Evolutionary conservation across 345 rosid genomes (phyloP), one percentile per base, ranked within the genome.

Genomic region (Euclidium syriacum): DNA sequence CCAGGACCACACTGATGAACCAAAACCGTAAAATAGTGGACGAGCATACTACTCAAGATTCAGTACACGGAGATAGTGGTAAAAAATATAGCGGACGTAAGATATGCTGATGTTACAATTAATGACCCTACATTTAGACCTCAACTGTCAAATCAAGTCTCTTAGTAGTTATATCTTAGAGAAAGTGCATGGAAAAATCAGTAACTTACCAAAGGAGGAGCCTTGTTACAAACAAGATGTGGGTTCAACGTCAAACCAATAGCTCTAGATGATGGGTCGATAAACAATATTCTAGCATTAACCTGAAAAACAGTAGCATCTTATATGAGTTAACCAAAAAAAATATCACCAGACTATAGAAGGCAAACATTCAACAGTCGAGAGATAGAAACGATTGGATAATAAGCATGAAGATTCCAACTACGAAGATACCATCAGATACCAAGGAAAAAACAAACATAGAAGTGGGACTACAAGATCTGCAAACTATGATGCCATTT

Each of bases 181-280:
- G 41, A 51, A 49, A 72, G 22, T 11, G 12, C 16, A 64, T 34
- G 40, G 59, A 52, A 26, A 30, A 32, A 18, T 57, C 32, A 10
- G 59, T 64, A 23, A 64, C 95, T 77, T 83, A 94, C 99, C 70
- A 72, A 54, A 50, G 88, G 85, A 60, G 97, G 97, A 69, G 86
- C 81, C 63, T 68, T 80, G 70, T 90, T 85, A 46, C 75, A 83
- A 73, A 90, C 71, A 74, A 94, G 91, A 77, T 85, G 76, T 7
- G 84, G 91, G 76, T 87, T 94, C 72, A 94, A 68, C 33, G 99
- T 90, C 88, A 94, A 83, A 66, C 96, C 96, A 56, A 94, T 75
- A 59, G 99, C 99, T 77, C 99, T 85, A 58, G 91, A 82, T 62
- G 85, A 79, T 55, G 97, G 96, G 81, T 94, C 99, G 16, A 87